Base-by-base conservation (phyloP, 306 rosid species). In the Rosa rugosa region DNA sequence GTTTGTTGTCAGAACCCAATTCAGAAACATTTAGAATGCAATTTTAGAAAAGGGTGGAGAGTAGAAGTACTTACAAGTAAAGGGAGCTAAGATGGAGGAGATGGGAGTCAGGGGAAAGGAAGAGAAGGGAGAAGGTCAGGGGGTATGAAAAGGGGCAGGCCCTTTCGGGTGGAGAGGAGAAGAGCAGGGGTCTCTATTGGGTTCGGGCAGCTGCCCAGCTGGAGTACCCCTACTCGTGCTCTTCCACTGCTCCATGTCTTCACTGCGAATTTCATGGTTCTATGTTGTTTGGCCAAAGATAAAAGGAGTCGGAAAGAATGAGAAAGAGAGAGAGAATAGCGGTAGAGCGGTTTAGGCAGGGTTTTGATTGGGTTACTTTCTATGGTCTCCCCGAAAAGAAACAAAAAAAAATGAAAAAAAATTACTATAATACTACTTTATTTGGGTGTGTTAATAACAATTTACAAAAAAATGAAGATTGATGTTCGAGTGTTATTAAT, bases 81-180 rank as follows among this genome's bases (percentile, higher is more conserved):
- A 92, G 86, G 2, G 98, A 93, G 57, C 92, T 88, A 59, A 91
- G 83, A 76, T 95, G 99, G 72, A 95, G 90, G 79, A 92, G 91
- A 77, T 87, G 86, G 75, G 91, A 91, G 79, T 94, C 90, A 20
- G 99, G 99, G 17, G 87, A n/a, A 95, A 74, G 99, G 99, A n/a
- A 95, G 96, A 79, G 97, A 91, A 67, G 86, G 46, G 80, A 95
- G 94, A 71, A 90, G 94, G 79, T 95, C 99, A 3, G 97, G 99
- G 47, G 97, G 57, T 49, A 83, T 88, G 69, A 92, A 92, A 73
- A 78, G 75, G 20, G 97, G 97, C 10, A 95, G 91, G 13, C 97
- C 99, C 87, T 92, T 91, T 6, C 99, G 91, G 5, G 98, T 95
- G 40, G 97, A 87, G 59, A 92, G 80, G 49, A 92, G 96, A 74